These are phyloP conservation scores for Colletotrichum cuscutae DNA, from an alignment of 2,329 filamentous ascomycete genomes.

Conservation along the genomic window DNA sequence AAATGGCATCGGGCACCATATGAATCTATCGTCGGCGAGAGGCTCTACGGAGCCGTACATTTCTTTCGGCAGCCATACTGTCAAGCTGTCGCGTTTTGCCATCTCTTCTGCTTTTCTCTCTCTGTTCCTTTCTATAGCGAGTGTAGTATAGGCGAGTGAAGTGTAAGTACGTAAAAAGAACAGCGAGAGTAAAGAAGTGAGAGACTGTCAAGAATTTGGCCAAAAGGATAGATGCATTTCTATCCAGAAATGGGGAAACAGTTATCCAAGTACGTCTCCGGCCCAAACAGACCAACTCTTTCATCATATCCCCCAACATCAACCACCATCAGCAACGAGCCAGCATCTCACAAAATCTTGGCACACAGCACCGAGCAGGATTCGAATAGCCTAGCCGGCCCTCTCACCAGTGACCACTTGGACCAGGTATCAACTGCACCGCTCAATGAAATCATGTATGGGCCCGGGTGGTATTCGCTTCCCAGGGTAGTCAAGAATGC, in stretches of 20 bases:
- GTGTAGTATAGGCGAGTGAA: constrained; percentile 11
- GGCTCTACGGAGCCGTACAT: constrained; percentile 29
- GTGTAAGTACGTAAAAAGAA: background rate
- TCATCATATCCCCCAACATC: background rate
- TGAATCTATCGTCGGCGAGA: constrained; percentile 25
- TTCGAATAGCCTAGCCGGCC: background rate
- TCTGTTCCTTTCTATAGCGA: background rate
- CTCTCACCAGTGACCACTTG: background rate
- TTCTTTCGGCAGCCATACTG: constrained; percentile 30
- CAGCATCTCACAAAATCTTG: background rate
- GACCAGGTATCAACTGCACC: background rate
- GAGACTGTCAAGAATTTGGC: background rate
- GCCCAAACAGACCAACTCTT: background rate
- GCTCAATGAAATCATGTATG: constrained; percentile 33
- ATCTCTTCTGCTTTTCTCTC: background rate
- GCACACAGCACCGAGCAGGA: background rate
- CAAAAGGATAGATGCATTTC: background rate
- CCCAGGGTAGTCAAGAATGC: background rate
- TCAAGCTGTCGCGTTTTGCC: constrained; percentile 21
- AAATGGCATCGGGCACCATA: constrained; percentile 30
- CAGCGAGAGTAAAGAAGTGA: background rate
- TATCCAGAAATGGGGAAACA: background rate
- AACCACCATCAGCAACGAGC: background rate
- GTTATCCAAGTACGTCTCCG: background rate
- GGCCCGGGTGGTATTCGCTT: constrained; percentile 26